Conservation (phyloP, 2,329 filamentous ascomycete species). For the Raffaelea ambrosiae region DNA sequence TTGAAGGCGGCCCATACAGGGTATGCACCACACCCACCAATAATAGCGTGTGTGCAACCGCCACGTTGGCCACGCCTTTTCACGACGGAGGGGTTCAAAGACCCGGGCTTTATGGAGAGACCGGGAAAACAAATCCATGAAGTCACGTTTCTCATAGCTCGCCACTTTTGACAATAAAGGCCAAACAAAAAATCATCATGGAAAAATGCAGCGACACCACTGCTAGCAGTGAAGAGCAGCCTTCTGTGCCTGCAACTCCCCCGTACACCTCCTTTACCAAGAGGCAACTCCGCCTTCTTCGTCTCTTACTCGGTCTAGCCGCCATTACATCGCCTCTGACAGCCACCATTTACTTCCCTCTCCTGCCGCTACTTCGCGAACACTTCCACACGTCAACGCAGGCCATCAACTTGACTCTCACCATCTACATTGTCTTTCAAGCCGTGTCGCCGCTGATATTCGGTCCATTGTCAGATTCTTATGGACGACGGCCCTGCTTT, state of each 20-base stretch:
- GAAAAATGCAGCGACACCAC: not conserved
- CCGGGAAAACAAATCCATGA: no score
- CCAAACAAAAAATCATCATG: not conserved
- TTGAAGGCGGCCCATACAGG: no score
- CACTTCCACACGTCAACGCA: slow-evolving; percentile 19
- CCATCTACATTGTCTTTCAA: slow-evolving; percentile 51
- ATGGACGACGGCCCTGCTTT: slow-evolving; percentile 49
- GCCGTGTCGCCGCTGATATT: slow-evolving; percentile 47
- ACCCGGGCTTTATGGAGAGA: no score
- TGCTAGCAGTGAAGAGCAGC: not conserved
- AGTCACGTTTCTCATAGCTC: no score
- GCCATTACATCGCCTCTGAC: slow-evolving; percentile 11
- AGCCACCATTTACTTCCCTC: slow-evolving; percentile 36
- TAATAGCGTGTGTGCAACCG: no score
- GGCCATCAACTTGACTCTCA: slow-evolving; percentile 34
- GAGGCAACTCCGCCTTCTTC: not conserved
- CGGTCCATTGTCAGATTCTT: slow-evolving; percentile 46
- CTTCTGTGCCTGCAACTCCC: not conserved
- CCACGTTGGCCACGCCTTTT: no score
- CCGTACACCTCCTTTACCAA: not conserved
- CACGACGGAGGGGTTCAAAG: no score
- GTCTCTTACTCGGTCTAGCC: slow-evolving; percentile 8
- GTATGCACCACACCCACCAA: no score
- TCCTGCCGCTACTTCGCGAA: slow-evolving; percentile 21
- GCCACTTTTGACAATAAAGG: no score